A percentile compares a stretch with the other conserved stretches of the same genome.
These are phyloP conservation scores for Lentinula guzmanii DNA, from an alignment of 768 basidiomycete species.

Conservation along the genomic window DNA sequence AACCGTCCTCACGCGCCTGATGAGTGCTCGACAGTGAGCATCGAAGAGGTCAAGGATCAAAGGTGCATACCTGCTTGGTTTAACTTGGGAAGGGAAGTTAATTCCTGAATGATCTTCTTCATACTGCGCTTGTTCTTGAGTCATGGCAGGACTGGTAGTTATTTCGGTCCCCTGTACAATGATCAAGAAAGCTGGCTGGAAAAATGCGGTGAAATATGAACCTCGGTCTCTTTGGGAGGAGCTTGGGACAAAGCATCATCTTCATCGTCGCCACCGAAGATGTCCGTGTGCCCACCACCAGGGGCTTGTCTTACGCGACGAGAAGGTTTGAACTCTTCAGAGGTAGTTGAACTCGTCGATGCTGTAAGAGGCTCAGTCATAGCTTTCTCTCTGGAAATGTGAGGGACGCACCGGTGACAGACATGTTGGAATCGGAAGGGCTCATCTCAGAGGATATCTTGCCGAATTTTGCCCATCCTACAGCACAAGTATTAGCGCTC, in stretches of 20 bases:
- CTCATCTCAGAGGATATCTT: conserved; percentile 25
- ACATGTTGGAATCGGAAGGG: conserved; percentile 7
- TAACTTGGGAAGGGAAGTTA: conserved; percentile 29
- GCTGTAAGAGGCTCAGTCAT: background rate
- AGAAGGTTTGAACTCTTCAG: conserved; percentile 42
- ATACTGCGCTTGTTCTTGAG: conserved; percentile 6
- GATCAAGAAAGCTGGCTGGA: background rate
- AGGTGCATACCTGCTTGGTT: conserved; percentile 41
- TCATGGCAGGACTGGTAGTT: background rate
- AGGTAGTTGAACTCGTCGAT: background rate
- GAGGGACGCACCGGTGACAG: conserved; percentile 6
- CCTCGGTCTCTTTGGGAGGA: conserved; percentile 28
- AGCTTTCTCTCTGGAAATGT: background rate
- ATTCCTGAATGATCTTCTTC: conserved; percentile 26
- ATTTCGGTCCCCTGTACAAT: background rate
- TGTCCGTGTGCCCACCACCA: conserved; percentile 44
- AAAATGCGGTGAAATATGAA: conserved; percentile 2
- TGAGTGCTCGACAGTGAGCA: background rate
- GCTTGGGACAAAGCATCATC: conserved; percentile 58
- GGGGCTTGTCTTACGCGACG: conserved; percentile 53
- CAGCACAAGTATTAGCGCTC: background rate
- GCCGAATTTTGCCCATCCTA: conserved; percentile 72
- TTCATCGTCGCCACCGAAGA: conserved; percentile 38
- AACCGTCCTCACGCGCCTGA: conserved; percentile 36
- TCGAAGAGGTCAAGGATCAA: background rate